Base-by-base conservation (phyloP, 805 yeast genomes). In the Schwanniomyces polymorphus region DNA sequence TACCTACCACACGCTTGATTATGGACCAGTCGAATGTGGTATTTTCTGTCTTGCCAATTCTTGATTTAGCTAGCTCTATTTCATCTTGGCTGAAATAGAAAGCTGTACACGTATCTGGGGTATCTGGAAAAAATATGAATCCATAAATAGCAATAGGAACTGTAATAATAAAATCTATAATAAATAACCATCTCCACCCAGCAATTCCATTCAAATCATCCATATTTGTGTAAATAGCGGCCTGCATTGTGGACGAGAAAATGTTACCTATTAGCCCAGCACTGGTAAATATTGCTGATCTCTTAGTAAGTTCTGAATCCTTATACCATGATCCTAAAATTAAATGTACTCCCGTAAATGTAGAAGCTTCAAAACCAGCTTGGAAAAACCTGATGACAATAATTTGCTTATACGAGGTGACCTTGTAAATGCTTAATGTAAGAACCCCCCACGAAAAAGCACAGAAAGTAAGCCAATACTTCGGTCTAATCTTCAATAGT, bases 181-280 rank as follows among this genome's bases (percentile, higher is more conserved):
- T 78, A 57, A 81, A 84, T n/a, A 82, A 76, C 87, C 87, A 82
- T 60, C 84, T 72, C 86, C 86, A 82, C 7, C 88, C 87, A 3
- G 74, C 71, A 12, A 82, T 59, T 0, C 84, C 84, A n/a, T 63
- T 60, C 17, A 53, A 59, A 45, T 79, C 77, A 52, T 76, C 61
- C 70, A 80, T 66, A 52, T 71, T 70, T 16, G 59, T 63, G 54
- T 72, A 74, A 31, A 80, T 80, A 2, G 80, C 78, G n/a, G 76
- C 74, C 57, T 81, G 85, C 76, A 81, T 72, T n/a, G 78, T 73
- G 0, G 81, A 78, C 38, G 82, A 75, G 52, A 80, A 78, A 46
- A 80, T 74, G 21, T 79, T 74, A 0, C 86, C 85, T 34, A 80
- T 50, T 25, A 80, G 64, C 1, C 85, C 85, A 16, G 82, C 71